Evolutionary conservation across 352 stramenopile genomes (phyloP), one percentile per base, ranked within the genome.

Genomic region (Aphanomyces invadans): DNA sequence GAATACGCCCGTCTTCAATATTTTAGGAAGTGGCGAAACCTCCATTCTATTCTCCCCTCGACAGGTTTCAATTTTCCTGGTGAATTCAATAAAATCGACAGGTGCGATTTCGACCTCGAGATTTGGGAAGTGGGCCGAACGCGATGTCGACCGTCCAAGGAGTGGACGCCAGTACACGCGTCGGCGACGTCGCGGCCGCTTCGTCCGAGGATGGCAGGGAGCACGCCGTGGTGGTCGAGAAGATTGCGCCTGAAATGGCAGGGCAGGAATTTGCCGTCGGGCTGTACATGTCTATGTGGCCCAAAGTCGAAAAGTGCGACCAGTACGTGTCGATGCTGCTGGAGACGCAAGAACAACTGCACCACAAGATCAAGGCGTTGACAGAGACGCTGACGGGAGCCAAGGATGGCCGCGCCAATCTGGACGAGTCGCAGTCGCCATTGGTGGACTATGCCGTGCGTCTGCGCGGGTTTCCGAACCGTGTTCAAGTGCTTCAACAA

Each of bases 291-390:
- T 69, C 81, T 56, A 71, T 93, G 46, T 93, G 84, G 84, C 84
- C 84, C 21, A 93, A 93, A 65, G 77, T 93, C 25, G 82, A 90
- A 59, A 82, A 83, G 29, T 93, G 84, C 49, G 73, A 91, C 71
- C 76, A 78, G 61, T 90, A 93, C 69, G 82, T 91, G 53, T 72
- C 74, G 38, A 72, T 88, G 65, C 73, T 93, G 56, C 56, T 90
- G 45, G 77, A 72, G 9, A 83, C 82, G 25, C 82, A 93, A 63
- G 76, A 84, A 46, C 76, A 89, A 54, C 77, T 93, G 21, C 84
- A 91, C 51, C 88, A 97, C 64, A 95, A 98, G 70, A 97, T 98
- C 29, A 92, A 98, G 70, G 98, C 98, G 74, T 76, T 98, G n/a
- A 97, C 98, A 90, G 77, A 97, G 5, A 92, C 98, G 70, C 69